Conservation (phyloP, 768 basidiomycete genomes). For the Mrakia hoshinonis region DNA sequence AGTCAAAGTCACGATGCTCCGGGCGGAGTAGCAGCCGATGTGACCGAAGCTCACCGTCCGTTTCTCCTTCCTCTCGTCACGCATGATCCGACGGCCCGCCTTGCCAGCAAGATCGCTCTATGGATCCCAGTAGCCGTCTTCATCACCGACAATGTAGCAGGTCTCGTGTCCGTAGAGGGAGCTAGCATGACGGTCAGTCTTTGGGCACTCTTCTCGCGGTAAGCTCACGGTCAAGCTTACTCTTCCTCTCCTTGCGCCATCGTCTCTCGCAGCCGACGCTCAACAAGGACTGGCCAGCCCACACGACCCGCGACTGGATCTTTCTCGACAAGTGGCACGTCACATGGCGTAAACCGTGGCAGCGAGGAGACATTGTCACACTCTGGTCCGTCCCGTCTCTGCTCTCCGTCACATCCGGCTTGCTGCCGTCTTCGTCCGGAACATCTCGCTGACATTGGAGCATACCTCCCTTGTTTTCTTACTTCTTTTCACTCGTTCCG, state of each 20-base stretch:
- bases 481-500: neutral
- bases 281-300: slow-evolving; percentile 12
- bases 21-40: no score
- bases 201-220: neutral
- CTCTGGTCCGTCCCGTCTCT: no score
- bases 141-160: slow-evolving; percentile 3
- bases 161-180: slow-evolving; percentile 26
- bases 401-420: no score
- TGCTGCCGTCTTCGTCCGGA: neutral
- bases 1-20: neutral
- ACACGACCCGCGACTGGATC: slow-evolving; percentile 14
- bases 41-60: neutral
- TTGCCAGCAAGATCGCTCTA: neutral
- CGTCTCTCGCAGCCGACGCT: slow-evolving; percentile 18
- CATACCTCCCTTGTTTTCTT: neutral
- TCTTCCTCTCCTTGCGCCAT: neutral
- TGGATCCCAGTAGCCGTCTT: slow-evolving; percentile 21
- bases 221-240: neutral
- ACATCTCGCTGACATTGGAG: neutral
- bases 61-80: neutral
- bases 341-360: slow-evolving; percentile 15
- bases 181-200: slow-evolving; percentile 21
- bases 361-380: slow-evolving; percentile 25
- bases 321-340: slow-evolving; percentile 25
- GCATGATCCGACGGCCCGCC: no score